These are phyloP conservation scores for Neocucurbitaria cava DNA, from an alignment of 2,329 filamentous ascomycete species.

Conservation along the genomic window DNA sequence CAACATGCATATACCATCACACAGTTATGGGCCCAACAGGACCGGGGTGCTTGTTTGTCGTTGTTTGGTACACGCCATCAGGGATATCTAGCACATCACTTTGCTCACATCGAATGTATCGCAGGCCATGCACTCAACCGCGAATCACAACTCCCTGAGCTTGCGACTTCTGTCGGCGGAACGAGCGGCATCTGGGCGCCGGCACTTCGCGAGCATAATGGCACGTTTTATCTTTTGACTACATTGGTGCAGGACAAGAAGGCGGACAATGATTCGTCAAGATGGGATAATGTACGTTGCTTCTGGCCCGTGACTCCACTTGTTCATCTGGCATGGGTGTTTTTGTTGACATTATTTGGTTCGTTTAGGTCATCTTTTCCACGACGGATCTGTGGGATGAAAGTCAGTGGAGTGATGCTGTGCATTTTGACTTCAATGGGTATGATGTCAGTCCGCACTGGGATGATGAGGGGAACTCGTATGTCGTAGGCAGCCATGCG, in stretches of 20 bases:
- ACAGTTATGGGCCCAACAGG: neutral
- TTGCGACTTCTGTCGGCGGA: constrained; percentile 40
- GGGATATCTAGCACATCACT: neutral
- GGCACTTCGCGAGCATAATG: constrained; percentile 50
- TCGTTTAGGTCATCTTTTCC: constrained; percentile 52
- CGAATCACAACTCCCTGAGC: constrained; percentile 48
- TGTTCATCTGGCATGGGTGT: no score
- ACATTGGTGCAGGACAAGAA: constrained; percentile 42
- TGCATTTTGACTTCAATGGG: constrained; percentile 58
- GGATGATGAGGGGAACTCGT: constrained; percentile 62
- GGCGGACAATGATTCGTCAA: constrained; percentile 28
- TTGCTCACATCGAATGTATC: neutral
- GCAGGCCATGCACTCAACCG: constrained; percentile 45
- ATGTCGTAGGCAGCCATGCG: constrained; percentile 50
- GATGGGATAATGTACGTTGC: constrained; percentile 49
- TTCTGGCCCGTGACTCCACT: constrained; percentile 4
- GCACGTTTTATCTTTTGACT: constrained; percentile 51
- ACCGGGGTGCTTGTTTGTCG: neutral
- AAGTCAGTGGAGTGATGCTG: constrained; percentile 57
- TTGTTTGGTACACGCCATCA: neutral
- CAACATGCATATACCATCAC: neutral
- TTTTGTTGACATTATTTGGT: constrained; percentile 5
- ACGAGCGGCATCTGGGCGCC: constrained; percentile 53
- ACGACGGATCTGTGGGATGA: constrained; percentile 53
- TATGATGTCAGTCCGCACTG: constrained; percentile 64